phyloP scores from a whole-genome alignment of 441 rosid genomes.

The Breynia disticha region DNA sequence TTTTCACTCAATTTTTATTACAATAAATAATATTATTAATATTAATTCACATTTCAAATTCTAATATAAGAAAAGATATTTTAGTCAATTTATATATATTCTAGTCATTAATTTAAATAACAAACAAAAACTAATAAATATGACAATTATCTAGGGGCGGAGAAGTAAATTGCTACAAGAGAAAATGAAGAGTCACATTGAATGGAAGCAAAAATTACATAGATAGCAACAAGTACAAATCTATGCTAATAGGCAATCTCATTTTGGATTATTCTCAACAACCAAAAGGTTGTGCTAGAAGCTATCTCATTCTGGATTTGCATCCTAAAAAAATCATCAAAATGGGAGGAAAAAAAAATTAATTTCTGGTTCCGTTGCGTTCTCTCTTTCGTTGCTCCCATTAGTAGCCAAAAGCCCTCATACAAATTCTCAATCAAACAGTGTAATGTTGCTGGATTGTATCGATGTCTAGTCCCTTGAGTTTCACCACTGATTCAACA shows the following conservation, averaged over 20 bases:
- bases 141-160: too few species aligned
- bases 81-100: too few species aligned
- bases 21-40: too few species aligned
- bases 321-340: slow-evolving; percentile 9
- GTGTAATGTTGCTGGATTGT: slow-evolving; percentile 76
- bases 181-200: slow-evolving; percentile 7
- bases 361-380: too few species aligned
- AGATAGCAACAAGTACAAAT: not conserved
- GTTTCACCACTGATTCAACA: slow-evolving; percentile 75
- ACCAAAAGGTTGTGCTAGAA: slow-evolving; percentile 2
- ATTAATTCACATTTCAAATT: too few species aligned
- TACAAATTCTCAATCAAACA: slow-evolving; percentile 17
- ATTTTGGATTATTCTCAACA: slow-evolving; percentile 4
- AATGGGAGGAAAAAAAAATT: not conserved
- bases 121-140: not conserved
- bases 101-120: too few species aligned
- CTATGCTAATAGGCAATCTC: too few species aligned
- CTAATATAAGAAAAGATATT: too few species aligned
- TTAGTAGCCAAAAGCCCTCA: slow-evolving; percentile 1
- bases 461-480: slow-evolving; percentile 75
- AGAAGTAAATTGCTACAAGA: not conserved
- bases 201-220: not conserved
- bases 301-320: slow-evolving; percentile 8
- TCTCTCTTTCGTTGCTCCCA: slow-evolving; percentile 1
- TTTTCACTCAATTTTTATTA: too few species aligned